Conservation (phyloP, 2,329 filamentous ascomycete species). For the Stagonosporopsis vannaccii region DNA sequence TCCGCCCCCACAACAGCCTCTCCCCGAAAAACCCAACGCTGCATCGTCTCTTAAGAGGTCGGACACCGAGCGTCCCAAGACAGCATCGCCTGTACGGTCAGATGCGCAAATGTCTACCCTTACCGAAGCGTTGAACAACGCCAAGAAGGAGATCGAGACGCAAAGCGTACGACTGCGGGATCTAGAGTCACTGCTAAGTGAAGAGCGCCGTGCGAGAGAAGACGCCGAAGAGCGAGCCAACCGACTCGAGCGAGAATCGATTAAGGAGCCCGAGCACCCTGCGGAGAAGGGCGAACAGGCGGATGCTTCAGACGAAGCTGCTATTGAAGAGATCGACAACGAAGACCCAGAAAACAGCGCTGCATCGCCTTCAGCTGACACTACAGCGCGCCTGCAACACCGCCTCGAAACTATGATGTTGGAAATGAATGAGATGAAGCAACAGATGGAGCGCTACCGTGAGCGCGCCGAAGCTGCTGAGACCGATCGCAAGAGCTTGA, state of each 20-base stretch:
- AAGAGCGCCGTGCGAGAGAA: conserved; percentile 82
- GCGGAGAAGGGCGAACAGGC: conserved; percentile 30
- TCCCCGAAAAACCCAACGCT: conserved; percentile 90
- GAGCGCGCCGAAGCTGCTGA: conserved; percentile 82
- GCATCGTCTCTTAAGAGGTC: conserved; percentile 72
- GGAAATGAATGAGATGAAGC: conserved; percentile 82
- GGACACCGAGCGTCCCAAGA: conserved; percentile 76
- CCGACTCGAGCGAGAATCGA: conserved; percentile 69
- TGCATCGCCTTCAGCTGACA: conserved; percentile 38
- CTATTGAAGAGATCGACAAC: conserved; percentile 23
- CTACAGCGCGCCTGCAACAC: conserved; percentile 65
- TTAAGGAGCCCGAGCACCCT: conserved; percentile 44
- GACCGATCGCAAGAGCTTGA: conserved; percentile 77
- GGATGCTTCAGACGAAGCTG: conserved; percentile 18
- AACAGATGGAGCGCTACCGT: conserved; percentile 80
- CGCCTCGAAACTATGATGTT: conserved; percentile 77
- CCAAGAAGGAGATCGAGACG: conserved; percentile 86
- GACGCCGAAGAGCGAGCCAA: conserved; percentile 83
- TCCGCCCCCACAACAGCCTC: conserved; percentile 88
- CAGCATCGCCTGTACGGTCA: conserved; percentile 65
- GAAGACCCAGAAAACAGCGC: conserved; percentile 32
- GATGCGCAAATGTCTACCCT: conserved; percentile 83
- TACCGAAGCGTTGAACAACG: conserved; percentile 81
- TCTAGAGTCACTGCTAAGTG: conserved; percentile 77
- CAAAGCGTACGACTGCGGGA: conserved; percentile 81